Conservation (phyloP, 164 flowering plant genomes). For the Vitis cinerea region DNA sequence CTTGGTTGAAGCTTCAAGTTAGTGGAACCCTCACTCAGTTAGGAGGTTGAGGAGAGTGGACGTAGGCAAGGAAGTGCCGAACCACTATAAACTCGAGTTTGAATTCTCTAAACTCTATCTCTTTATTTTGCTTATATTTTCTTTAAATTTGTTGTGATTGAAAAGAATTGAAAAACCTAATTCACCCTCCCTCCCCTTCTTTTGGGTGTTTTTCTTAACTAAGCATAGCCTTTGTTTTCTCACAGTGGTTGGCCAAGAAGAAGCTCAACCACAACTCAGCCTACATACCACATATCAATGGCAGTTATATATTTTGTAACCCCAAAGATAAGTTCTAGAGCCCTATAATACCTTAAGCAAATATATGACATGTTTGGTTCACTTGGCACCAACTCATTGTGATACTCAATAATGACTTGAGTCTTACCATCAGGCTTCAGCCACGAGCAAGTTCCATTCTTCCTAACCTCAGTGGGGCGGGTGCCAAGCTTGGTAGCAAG, state of each 20-base stretch:
- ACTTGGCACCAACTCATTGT: constrained; percentile 57
- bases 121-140: too few species aligned
- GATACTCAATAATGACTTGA: constrained; percentile 76
- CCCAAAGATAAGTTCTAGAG: constrained; percentile 72
- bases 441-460: constrained; percentile 75
- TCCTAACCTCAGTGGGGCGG: constrained; percentile 67
- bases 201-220: too few species aligned
- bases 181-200: too few species aligned
- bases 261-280: constrained; percentile 67
- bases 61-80: too few species aligned
- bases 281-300: constrained; percentile 75
- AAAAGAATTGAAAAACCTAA: too few species aligned
- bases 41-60: too few species aligned
- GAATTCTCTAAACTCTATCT: too few species aligned
- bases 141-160: too few species aligned
- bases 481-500: constrained; percentile 82
- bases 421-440: constrained; percentile 80
- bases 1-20: too few species aligned
- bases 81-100: too few species aligned
- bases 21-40: too few species aligned
- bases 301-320: constrained; percentile 63
- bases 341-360: constrained; percentile 64
- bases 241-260: constrained; percentile 38
- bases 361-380: constrained; percentile 68
- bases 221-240: too few species aligned